A percentile compares a stretch with the other conserved stretches of the same genome.
Conservation (phyloP, 495 filamentous ascomycete species). For the Aspergillus kassunensis region DNA sequence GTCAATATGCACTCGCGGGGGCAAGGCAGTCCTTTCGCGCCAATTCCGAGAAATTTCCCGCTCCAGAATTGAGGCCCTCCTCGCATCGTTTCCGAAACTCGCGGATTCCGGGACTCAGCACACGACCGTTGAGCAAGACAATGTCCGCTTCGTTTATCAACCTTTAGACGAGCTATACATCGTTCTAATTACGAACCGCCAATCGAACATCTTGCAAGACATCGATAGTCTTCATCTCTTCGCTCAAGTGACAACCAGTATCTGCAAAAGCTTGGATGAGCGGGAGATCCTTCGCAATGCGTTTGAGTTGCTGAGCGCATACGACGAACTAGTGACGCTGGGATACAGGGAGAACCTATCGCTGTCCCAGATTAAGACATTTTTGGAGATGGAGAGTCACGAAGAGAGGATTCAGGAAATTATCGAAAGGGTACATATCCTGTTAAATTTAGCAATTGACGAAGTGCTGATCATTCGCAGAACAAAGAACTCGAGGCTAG, state of each 20-base stretch:
- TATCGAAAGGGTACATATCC: constrained; percentile 70
- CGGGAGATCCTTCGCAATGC: constrained; percentile 91
- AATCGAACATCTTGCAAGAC: constrained; percentile 98
- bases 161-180: constrained; percentile 98
- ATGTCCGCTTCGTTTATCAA: constrained; percentile 98
- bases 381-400: constrained; percentile 98
- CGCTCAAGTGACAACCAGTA: constrained; percentile 91
- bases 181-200: constrained; percentile 97
- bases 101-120: constrained; percentile 93
- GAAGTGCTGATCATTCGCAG: constrained; percentile 38
- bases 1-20: constrained; percentile 96
- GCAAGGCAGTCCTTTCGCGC: constrained; percentile 93
- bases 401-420: constrained; percentile 98
- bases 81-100: constrained; percentile 95
- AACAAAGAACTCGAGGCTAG: constrained; percentile 98
- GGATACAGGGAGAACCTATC: constrained; percentile 96
- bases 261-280: constrained; percentile 94
- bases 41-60: constrained; percentile 96
- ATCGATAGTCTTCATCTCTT: constrained; percentile 97
- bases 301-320: constrained; percentile 91
- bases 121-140: constrained; percentile 97
- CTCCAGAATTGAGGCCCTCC: constrained; percentile 90
- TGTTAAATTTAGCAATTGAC: background rate
- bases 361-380: constrained; percentile 93
- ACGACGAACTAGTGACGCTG: constrained; percentile 91